Percentiles rank a stretch among this genome's conserved stretches.
phyloP scores from a whole-genome alignment of 106 monocot species.

The Allium sativum region DNA sequence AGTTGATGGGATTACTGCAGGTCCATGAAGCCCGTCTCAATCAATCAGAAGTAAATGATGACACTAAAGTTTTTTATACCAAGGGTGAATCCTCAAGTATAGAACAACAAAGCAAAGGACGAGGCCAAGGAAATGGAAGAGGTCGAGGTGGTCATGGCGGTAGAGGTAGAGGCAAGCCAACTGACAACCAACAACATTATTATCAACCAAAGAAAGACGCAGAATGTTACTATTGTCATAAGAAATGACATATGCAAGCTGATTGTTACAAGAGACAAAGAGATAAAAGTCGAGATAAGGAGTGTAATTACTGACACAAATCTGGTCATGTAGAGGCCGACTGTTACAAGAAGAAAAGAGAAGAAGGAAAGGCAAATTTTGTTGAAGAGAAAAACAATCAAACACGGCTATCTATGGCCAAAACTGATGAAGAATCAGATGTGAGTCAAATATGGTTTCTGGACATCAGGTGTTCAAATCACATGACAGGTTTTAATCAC shows the following conservation, averaged over 20 bases:
- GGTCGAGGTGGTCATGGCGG: neutral
- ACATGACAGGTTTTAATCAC: neutral
- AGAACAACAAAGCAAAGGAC: neutral
- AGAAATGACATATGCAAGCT: neutral
- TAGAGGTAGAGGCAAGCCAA: neutral
- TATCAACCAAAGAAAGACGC: neutral
- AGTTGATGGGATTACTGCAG: neutral
- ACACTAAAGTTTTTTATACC: conserved; percentile 2
- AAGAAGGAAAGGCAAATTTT: no score
- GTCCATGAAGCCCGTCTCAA: neutral
- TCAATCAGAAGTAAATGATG: neutral
- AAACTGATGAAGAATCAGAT: neutral
- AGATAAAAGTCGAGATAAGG: neutral
- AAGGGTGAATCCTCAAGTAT: neutral
- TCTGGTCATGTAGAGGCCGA: no score
- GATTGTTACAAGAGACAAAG: neutral
- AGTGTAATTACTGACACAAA: no score
- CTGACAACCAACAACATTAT: neutral
- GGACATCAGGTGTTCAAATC: neutral
- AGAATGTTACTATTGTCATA: conserved; percentile 1
- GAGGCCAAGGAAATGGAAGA: neutral
- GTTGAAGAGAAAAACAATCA: no score
- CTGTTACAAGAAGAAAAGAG: no score
- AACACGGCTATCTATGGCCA: neutral
- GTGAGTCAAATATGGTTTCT: conserved; percentile 2